Conservation (phyloP, 2,329 filamentous ascomycete species). For the Pseudogymnoascus destructans region DNA sequence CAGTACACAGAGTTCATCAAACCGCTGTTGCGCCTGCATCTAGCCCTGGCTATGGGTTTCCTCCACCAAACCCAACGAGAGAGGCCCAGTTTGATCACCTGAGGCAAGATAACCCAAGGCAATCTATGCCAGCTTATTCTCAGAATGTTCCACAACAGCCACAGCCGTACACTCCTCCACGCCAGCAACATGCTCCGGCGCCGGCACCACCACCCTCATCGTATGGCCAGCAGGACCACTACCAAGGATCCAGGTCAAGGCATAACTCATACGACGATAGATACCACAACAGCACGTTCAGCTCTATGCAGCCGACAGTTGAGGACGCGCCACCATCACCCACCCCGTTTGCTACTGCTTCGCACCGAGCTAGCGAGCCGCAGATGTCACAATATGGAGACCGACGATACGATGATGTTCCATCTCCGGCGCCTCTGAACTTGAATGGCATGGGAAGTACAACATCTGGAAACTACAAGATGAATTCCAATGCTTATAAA, state of each 20-base stretch:
- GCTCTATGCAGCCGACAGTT: constrained; percentile 34
- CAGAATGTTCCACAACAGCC: constrained; percentile 21
- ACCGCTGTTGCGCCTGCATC: neutral
- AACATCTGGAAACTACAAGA: neutral
- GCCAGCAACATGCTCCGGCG: neutral
- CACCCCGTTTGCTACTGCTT: constrained; percentile 14
- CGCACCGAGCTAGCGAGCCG: constrained; percentile 16
- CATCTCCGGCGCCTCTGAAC: constrained; percentile 24
- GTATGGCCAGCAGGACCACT: constrained; percentile 18
- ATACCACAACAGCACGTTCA: constrained; percentile 28
- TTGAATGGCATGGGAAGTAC: constrained; percentile 9
- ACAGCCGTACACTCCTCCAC: constrained; percentile 20
- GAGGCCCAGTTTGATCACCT: constrained; percentile 11
- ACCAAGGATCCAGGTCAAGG: constrained; percentile 19
- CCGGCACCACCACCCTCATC: neutral
- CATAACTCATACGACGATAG: constrained; percentile 26
- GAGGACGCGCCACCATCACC: constrained; percentile 30
- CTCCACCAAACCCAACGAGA: constrained; percentile 2
- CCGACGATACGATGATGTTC: constrained; percentile 20
- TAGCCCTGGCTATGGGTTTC: constrained; percentile 6
- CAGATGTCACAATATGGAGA: constrained; percentile 17
- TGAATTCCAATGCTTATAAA: neutral
- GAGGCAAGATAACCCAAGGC: constrained; percentile 17
- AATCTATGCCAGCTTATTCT: constrained; percentile 20
- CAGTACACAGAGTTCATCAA: constrained; percentile 10